Conservation (phyloP, 2,329 filamentous ascomycete species). For the Ascochyta lentis region DNA sequence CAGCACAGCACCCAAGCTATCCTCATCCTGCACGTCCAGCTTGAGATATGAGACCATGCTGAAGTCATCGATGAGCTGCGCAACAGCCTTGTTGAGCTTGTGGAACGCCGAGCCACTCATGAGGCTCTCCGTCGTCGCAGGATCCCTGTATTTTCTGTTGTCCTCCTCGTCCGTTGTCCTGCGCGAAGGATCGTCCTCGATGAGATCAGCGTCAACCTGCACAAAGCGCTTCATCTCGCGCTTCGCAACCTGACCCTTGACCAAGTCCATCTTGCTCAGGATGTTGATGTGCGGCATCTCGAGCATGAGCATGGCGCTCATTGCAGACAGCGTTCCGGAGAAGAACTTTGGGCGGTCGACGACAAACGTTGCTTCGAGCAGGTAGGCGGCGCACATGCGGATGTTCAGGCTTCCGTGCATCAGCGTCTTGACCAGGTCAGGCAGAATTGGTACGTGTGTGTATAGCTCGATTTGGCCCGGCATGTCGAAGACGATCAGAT, state of each 20-base stretch:
- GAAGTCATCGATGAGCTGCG: conserved; percentile 91
- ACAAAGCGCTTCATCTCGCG: conserved; percentile 89
- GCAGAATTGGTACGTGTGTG: conserved; percentile 93
- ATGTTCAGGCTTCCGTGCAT: conserved; percentile 85
- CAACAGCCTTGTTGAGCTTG: conserved; percentile 84
- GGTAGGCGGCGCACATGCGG: conserved; percentile 89
- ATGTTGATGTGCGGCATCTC: conserved; percentile 97
- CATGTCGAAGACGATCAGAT: conserved; percentile 98
- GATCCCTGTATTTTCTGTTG: conserved; percentile 63
- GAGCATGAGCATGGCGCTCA: conserved; percentile 99
- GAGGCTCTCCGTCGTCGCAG: conserved; percentile 70
- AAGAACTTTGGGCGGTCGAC: conserved; percentile 98
- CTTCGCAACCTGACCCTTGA: conserved; percentile 86
- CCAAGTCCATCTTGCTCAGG: conserved; percentile 95
- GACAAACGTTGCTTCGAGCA: conserved; percentile 94
- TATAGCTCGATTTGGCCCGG: conserved; percentile 98
- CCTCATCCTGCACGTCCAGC: conserved; percentile 87
- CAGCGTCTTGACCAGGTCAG: conserved; percentile 80
- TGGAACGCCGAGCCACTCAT: conserved; percentile 85
- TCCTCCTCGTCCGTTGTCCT: conserved; percentile 51
- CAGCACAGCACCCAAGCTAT: conserved; percentile 82
- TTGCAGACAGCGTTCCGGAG: conserved; percentile 90
- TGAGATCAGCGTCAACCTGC: conserved; percentile 79
- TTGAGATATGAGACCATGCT: conserved; percentile 97
- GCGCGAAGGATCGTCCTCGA: conserved; percentile 79